phyloP scores from a whole-genome alignment of 1,284 basidiomycete genomes.

The Vanrija pseudolonga region DNA sequence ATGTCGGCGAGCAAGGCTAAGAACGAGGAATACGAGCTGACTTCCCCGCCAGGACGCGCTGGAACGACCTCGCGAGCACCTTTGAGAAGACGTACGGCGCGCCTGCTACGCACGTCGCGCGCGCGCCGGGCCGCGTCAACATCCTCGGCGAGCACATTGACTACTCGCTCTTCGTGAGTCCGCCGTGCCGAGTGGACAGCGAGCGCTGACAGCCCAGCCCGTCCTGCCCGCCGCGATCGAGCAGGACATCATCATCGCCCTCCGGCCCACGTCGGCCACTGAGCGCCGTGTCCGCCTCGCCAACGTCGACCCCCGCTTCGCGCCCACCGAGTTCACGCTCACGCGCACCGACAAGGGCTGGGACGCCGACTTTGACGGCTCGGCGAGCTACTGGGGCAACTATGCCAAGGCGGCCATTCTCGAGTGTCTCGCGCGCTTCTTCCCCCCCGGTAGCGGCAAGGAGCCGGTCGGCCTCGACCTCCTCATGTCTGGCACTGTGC shows the following conservation, averaged over 20 bases:
- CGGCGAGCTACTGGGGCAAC: constrained; percentile 67
- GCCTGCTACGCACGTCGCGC: constrained; percentile 65
- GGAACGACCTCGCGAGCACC: constrained; percentile 61
- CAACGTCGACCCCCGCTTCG: constrained; percentile 56
- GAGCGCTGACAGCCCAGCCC: constrained; percentile 18
- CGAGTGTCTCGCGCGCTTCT: constrained; percentile 28
- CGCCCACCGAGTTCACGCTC: constrained; percentile 60
- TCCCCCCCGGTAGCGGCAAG: constrained; percentile 52
- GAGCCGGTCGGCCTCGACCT: constrained; percentile 67
- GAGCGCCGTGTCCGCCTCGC: constrained; percentile 50
- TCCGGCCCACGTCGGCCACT: constrained; percentile 45
- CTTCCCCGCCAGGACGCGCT: constrained; percentile 54
- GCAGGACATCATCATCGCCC: constrained; percentile 77
- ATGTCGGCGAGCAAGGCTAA: background rate
- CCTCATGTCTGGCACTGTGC: constrained; percentile 71
- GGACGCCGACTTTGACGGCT: constrained; percentile 67
- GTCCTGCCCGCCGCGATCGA: constrained; percentile 81
- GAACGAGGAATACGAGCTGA: too few relatives aligned
- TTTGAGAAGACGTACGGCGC: constrained; percentile 65
- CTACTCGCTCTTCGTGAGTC: constrained; percentile 54
- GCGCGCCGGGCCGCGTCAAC: constrained; percentile 84
- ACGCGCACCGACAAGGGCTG: constrained; percentile 57
- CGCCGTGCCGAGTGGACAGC: constrained; percentile 48
- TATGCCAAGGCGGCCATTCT: constrained; percentile 65
- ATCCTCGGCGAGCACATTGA: constrained; percentile 77